Base-by-base conservation (phyloP, 352 stramenopile genomes). In the Pythium dissotocum region DNA sequence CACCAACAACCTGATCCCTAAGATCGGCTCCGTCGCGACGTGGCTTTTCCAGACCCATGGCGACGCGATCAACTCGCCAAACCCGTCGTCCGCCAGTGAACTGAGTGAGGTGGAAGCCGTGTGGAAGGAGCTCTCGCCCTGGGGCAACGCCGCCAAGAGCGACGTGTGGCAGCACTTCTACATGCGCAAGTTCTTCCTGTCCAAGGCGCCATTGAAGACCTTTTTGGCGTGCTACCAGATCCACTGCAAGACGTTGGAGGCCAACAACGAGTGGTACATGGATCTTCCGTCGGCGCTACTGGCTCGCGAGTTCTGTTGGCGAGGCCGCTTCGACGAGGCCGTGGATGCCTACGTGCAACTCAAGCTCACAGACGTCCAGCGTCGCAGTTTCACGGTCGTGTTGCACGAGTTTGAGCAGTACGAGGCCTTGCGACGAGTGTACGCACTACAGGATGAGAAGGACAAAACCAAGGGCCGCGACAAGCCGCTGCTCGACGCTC, bases 161-260 rank as follows among this genome's bases (percentile, higher is more conserved):
- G 58, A 69, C 52, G 58, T 82, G 55, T 90, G 82, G 82, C 72
- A 76, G 16, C 77, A 81, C 52, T 90, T 86, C 66, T 89, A 83
- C 67, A 76, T 80, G 38, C 78, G 82, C 24, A 80, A 87, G 58
- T 90, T 90, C 60, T 85, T 89, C 52, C 66, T 90, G 4, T 82
- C 78, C 0, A 59, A 64, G 9, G 77, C 80, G 42, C 80, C 80
- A 10, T 58, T 89, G 32, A 55, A 53, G 28, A 63, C 76, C n/a
- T 89, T 87, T 58, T 52, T 89, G 10, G 55, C 61, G 8, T 63
- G 76, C 16, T 77, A 71, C 49, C 70, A 79, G 7, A 42, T 62
- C 1, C 73, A 79, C 61, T 56, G 49, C 30, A 6, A 48, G 46
- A 36, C 35, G 56, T 26, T 64, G 24, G 14, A 71, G 68, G 52